phyloP scores from a whole-genome alignment of 345 rosid genomes.

The Salix arbutifolia region DNA sequence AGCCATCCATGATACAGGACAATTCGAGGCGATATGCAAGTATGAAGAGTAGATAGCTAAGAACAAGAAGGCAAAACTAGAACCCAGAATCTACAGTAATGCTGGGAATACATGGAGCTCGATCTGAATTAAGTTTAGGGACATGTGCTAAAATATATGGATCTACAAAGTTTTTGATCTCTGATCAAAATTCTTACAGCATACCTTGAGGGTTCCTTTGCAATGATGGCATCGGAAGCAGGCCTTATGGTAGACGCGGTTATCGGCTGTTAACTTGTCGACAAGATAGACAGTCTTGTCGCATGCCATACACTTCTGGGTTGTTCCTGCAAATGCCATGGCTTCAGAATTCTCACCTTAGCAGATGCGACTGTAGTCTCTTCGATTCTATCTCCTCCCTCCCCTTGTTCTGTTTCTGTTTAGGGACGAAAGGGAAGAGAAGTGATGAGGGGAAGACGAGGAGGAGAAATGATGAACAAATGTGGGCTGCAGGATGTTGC shows the following conservation, averaged over 20 bases:
- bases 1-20: not conserved
- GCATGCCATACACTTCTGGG: constrained; percentile 98
- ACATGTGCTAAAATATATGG: not conserved
- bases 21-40: not conserved
- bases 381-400: not conserved
- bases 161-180: not conserved
- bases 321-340: constrained; percentile 99
- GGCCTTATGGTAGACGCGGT: constrained; percentile 82
- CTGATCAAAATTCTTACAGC: not conserved
- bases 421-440: not conserved
- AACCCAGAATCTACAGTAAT: not conserved
- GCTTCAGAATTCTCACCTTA: constrained; percentile 2
- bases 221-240: constrained; percentile 99
- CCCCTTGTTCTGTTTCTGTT: not conserved
- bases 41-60: not conserved
- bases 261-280: constrained; percentile 96
- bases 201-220: constrained; percentile 96
- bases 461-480: constrained; percentile 7
- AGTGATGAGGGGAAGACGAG: constrained; percentile 16
- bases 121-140: not conserved
- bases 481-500: constrained; percentile 24
- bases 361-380: not conserved
- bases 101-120: not conserved
- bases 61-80: not conserved
- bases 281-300: constrained; percentile 95